These are phyloP conservation scores for Closterium sp. DNA, from an alignment of 139 green algal genomes.

Conservation along the genomic window DNA sequence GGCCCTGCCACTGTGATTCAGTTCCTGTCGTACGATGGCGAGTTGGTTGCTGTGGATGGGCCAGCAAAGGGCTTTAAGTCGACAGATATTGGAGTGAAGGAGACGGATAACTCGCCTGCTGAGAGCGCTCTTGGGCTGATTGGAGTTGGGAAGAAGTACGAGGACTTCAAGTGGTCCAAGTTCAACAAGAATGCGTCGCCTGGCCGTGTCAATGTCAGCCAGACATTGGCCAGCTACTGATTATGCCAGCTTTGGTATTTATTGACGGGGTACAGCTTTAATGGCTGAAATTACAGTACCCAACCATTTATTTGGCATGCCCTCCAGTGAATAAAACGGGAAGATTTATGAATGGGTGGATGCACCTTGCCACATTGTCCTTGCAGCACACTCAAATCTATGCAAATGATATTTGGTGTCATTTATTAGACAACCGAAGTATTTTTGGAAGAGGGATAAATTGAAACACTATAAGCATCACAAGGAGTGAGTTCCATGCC, in stretches of 20 bases:
- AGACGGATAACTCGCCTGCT: background rate
- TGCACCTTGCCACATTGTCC: too few species aligned
- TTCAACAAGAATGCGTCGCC: background rate
- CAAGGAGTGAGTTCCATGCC: too few species aligned
- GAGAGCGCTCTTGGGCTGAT: constrained; percentile 5
- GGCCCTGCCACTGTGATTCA: constrained; percentile 14
- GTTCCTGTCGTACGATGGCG: constrained; percentile 43
- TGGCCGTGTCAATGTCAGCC: background rate
- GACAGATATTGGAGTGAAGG: constrained; percentile 24
- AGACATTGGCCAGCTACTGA: background rate
- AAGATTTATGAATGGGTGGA: too few species aligned
- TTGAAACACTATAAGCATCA: too few species aligned
- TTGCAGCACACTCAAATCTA: too few species aligned
- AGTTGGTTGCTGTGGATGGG: background rate
- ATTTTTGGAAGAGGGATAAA: too few species aligned
- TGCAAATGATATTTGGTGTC: too few species aligned
- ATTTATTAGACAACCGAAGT: too few species aligned
- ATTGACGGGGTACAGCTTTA: too few species aligned
- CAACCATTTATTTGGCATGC: too few species aligned
- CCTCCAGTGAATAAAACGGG: too few species aligned
- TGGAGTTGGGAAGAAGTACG: constrained; percentile 7
- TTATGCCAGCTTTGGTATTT: background rate
- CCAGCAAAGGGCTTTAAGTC: constrained; percentile 14
- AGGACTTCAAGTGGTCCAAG: constrained; percentile 23
- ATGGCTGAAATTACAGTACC: too few species aligned